Conservation (phyloP, 176 grass and related monocot genomes). For the Triticum turgidum region DNA sequence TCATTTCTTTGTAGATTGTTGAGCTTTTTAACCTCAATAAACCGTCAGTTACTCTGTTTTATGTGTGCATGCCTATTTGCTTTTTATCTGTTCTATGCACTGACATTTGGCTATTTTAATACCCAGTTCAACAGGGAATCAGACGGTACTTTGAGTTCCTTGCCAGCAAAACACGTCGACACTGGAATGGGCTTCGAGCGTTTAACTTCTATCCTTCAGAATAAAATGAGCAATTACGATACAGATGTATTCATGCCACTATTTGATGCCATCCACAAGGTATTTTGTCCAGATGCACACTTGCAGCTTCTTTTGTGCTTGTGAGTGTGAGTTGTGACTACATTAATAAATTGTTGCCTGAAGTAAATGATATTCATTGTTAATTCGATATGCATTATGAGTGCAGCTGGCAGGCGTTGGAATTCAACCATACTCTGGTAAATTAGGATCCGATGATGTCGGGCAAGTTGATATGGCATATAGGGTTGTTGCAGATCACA, state of each 20-base stretch:
- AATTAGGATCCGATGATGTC: slow-evolving; percentile 66
- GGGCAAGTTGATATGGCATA: slow-evolving; percentile 93
- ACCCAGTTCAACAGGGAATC: slow-evolving; percentile 74
- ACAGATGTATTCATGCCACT: slow-evolving; percentile 79
- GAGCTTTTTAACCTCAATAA: background rate
- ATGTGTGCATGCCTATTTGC: background rate
- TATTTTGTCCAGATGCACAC: slow-evolving; percentile 20
- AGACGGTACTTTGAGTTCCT: slow-evolving; percentile 63
- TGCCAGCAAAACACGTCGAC: slow-evolving; percentile 92
- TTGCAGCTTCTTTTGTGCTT: slow-evolving; percentile 24
- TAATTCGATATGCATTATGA: slow-evolving; percentile 26
- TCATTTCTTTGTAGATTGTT: background rate
- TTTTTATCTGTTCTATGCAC: background rate
- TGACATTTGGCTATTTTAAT: slow-evolving; percentile 6
- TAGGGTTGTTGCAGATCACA: slow-evolving; percentile 91
- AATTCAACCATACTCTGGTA: slow-evolving; percentile 59
- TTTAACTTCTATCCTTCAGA: slow-evolving; percentile 85
- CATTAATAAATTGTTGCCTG: background rate
- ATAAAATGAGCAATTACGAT: slow-evolving; percentile 98
- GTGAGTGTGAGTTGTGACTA: background rate
- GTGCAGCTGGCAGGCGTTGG: slow-evolving; percentile 54
- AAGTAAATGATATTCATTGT: slow-evolving; percentile 2
- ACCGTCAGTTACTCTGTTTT: background rate
- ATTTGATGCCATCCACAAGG: slow-evolving; percentile 82
- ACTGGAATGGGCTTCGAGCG: slow-evolving; percentile 88